Evolutionary conservation across 1,284 basidiomycete species (phyloP), one percentile per base, ranked within the genome.

Genomic region (Apiotrichum brassicae): DNA sequence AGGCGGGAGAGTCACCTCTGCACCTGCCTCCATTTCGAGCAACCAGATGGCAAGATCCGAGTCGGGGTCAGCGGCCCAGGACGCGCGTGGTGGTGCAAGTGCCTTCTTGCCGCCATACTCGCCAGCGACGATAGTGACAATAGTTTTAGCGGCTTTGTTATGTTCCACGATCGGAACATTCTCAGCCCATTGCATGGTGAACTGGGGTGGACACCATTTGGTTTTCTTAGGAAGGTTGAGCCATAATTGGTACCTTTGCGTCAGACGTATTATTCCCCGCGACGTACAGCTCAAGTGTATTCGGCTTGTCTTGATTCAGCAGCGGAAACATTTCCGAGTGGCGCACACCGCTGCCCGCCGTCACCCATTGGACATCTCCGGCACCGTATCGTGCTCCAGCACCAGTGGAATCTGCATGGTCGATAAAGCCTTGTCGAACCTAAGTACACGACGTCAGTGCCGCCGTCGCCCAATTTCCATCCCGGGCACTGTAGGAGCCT

Each of bases 281-380:
- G 14, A 32, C 42, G 23, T 12, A 43, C 42, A 52, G 22, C 37
- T 56, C 50, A 12, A 47, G 18, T 20, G 54, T 43, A 42, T 56
- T 56, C 11, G 34, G 30, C 24, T 32, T 28, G 41, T 46, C 50
- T 6, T 33, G n/a, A 23, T 44, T 34, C 6, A 56, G 14, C 37
- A 56, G 28, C 3, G 54, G 54, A 37, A 56, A 53, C 54, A 56
- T 56, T 28, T 56, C 54, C 2, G 45, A 48, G 44, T 56, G 54
- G 9, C 45, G 36, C 11, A 56, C 54, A 6, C 54, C 54, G 16
- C 24, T 43, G 16, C 54, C 54, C 0, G 54, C 46, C 20, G 54
- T 56, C 11, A 56, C 54, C 54, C 54, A 56, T 44, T 56, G 54
- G 28, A 56, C 50, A 51, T 56, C 54, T 23, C 54, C 54, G 19